Base-by-base conservation (phyloP, 2,329 filamentous ascomycete species). In the Parastagonospora nodorum region DNA sequence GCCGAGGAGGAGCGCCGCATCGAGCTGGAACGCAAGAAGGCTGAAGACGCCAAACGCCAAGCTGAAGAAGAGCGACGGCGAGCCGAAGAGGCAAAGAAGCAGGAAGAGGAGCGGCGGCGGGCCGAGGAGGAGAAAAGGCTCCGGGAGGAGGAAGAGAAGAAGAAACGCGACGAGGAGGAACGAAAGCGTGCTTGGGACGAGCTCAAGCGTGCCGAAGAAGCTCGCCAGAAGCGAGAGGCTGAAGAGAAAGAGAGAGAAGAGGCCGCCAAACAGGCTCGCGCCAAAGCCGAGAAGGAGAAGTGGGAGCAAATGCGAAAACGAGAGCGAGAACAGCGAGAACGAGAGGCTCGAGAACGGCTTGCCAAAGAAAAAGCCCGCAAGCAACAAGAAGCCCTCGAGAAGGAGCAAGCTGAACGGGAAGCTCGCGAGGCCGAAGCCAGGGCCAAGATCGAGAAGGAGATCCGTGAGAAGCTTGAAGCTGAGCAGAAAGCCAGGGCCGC, bases 281-380 rank as follows among this genome's bases (percentile, higher is more conserved):
- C 75, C 29, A 74, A 77, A 52, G 77, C 75, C 12, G 78, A 80
- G 54, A 80, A 80, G 64, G 74, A 78, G 55, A 79, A 78, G 57
- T 81, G 78, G 78, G 78, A 80, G 64, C 77, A 79, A 64, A 73
- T 74, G 56, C 73, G 78, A 8, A 74, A 77, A 35, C 69, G 78
- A 28, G 78, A 80, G 53, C 76, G 76, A 49, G 78, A 80, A 53
- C 69, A 75, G 38, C 75, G 78, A 5, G 78, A 82, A 57, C 71
- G 76, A 28, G 77, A 79, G 54, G 77, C 77, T 5, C 64, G 78
- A 47, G 77, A 80, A 63, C 73, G 76, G 6, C 70, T 78, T 31
- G 76, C 75, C 11, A 74, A 72, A 40, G 74, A 75, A 47, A 64
- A 66, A 35, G 60, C 65, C 1, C 71, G 74, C 40, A 73, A 71